Evolutionary conservation across 352 stramenopile species (phyloP).

Genomic region (Phytophthora sp.): DNA sequence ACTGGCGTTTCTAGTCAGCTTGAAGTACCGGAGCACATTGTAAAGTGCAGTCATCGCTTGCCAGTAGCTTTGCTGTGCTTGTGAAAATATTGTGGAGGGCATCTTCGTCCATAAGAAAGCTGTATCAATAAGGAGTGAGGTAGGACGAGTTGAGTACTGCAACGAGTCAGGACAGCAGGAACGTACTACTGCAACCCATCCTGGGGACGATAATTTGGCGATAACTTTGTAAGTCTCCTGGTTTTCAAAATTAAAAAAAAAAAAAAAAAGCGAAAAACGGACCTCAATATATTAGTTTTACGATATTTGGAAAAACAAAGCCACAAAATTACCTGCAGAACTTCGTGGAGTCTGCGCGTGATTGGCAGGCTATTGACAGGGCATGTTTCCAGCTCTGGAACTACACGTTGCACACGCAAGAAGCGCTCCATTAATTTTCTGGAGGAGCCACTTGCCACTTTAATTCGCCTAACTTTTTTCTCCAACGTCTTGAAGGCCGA

Average conservation of each 20-base stretch:
- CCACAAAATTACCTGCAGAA: constrained; percentile 25
- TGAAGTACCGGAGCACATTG: constrained; percentile 14
- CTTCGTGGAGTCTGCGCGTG: constrained; percentile 24
- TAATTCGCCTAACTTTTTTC: constrained; percentile 15
- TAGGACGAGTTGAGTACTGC: constrained; percentile 9
- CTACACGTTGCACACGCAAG: constrained; percentile 35
- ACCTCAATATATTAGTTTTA: background rate
- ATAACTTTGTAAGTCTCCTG: constrained; percentile 46
- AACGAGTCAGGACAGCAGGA: no score
- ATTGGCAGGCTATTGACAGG: constrained; percentile 35
- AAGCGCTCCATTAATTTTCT: constrained; percentile 28
- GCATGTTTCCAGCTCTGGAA: constrained; percentile 61
- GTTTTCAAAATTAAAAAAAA: background rate
- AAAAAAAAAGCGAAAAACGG: background rate
- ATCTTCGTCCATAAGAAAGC: constrained; percentile 30
- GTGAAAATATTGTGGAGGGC: constrained; percentile 16
- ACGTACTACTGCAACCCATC: no score
- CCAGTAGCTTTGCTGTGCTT: constrained; percentile 15
- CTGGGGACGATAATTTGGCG: constrained; percentile 33
- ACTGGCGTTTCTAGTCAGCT: constrained; percentile 6
- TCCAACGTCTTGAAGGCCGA: constrained; percentile 42
- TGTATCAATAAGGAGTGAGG: background rate
- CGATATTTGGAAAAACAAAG: background rate
- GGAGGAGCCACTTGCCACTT: constrained; percentile 31
- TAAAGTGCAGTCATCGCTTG: background rate